phyloP scores from a whole-genome alignment of 129 eudicot species.

The Tanacetum coccineum region DNA sequence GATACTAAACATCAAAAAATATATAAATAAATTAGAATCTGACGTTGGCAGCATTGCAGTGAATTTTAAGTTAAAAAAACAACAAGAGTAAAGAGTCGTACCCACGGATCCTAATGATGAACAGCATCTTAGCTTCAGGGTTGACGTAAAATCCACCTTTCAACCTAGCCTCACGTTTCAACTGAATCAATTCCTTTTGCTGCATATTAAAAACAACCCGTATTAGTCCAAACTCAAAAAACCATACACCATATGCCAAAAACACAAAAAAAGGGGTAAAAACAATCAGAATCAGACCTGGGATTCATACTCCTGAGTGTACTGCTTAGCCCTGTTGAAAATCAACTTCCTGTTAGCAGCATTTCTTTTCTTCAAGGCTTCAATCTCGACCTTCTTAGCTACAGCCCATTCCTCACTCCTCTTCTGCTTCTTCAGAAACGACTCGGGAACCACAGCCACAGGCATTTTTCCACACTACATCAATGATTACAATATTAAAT shows the following conservation, averaged over 20 bases:
- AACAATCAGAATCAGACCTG: constrained; percentile 34
- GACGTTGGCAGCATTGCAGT: background rate
- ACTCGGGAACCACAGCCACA: constrained; percentile 49
- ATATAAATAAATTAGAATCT: background rate
- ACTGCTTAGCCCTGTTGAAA: constrained; percentile 52
- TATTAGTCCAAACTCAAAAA: background rate
- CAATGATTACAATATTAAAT: too few relatives aligned
- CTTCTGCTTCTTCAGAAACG: constrained; percentile 76
- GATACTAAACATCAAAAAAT: constrained; percentile 44
- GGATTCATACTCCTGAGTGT: constrained; percentile 58
- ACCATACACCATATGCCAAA: background rate
- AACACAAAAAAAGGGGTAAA: background rate
- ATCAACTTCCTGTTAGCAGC: constrained; percentile 64
- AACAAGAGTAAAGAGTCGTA: constrained; percentile 8
- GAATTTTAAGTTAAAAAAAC: background rate
- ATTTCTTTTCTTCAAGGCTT: constrained; percentile 52
- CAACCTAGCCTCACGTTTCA: constrained; percentile 84
- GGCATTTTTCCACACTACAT: too few relatives aligned
- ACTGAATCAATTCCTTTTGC: constrained; percentile 58
- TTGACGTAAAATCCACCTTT: constrained; percentile 94
- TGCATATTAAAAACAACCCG: constrained; percentile 2
- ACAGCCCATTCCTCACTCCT: constrained; percentile 85
- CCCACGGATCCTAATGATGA: constrained; percentile 81
- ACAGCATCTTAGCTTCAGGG: constrained; percentile 80
- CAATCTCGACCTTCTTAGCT: constrained; percentile 46